Base-by-base conservation (phyloP, 441 rosid species). In the Capsella rubella region DNA sequence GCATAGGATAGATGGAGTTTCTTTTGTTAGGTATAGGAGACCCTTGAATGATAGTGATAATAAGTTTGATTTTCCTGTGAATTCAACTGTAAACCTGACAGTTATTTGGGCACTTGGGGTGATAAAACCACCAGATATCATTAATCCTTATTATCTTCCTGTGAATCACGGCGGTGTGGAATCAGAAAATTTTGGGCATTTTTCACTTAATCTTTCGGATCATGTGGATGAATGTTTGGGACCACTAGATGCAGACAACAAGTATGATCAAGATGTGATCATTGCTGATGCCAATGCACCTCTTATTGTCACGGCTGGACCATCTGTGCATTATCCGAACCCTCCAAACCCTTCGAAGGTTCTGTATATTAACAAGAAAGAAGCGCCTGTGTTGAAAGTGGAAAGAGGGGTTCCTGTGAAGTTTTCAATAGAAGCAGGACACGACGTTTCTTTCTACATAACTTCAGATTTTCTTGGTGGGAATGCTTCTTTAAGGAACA, bases 101-200 rank as follows among this genome's bases (percentile, higher is more conserved):
- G 93, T 92, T 69, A 88, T 95, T 76, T 95, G 98, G 99, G 97
- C 99, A 14, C 64, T 95, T 74, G 99, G 99, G 75, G 80, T 87
- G 86, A 85, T 92, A 81, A 92, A 86, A 81, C 98, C 96, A 1
- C 97, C 97, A 0, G 96, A 95, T 84, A 18, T 82, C 59, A 81
- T 95, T 45, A 82, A 88, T 59, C 95, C 95, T 59, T 87, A 90
- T 70, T 92, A 89, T 85, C 88, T 92, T 27, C 99, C 98, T 0
- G 97, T 87, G 74, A 85, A 84, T 83, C 99, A 95, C 57, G 97
- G 96, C 5, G 89, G 87, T 58, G 82, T 67, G 45, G 82, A 75
- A 49, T 66, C 80, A 5, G 77, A 71, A 55, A 73, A 81, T 35
- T 89, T 78, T 46, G 97, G 96, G 21, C 89, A 89, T 82, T 64